Conservation (phyloP, 164 flowering plant species). For the Magnolia sinica region DNA sequence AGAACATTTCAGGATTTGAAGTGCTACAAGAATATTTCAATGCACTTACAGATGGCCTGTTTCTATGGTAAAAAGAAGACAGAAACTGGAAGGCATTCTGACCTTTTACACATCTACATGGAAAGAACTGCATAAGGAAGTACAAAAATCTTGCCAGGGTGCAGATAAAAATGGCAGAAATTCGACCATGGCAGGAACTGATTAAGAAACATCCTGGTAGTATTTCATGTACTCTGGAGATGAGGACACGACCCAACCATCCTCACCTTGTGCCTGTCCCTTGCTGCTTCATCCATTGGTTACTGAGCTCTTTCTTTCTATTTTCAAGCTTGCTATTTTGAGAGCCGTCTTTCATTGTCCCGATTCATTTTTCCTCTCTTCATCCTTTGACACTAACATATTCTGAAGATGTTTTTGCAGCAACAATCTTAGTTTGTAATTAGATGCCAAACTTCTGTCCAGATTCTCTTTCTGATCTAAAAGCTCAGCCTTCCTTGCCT, state of each 20-base stretch:
- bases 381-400: constrained; percentile 20
- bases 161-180: too few species aligned
- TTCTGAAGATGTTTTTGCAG: constrained; percentile 41
- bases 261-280: neutral
- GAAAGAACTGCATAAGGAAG: too few species aligned
- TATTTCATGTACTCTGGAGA: neutral
- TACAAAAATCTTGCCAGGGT: too few species aligned
- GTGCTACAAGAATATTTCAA: too few species aligned
- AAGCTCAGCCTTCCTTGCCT: constrained; percentile 38
- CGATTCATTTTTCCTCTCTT: constrained; percentile 5
- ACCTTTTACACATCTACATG: too few species aligned
- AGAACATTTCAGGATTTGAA: too few species aligned
- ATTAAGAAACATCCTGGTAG: too few species aligned
- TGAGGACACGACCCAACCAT: neutral
- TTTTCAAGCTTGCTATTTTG: neutral
- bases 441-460: constrained; percentile 39
- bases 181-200: too few species aligned
- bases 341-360: neutral
- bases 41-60: too few species aligned
- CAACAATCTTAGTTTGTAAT: constrained; percentile 32
- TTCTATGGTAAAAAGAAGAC: too few species aligned
- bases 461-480: constrained; percentile 34
- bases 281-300: neutral
- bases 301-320: neutral
- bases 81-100: too few species aligned